These are phyloP conservation scores for Marasmius fiardii DNA, from an alignment of 1,284 basidiomycete genomes.

Conservation along the genomic window DNA sequence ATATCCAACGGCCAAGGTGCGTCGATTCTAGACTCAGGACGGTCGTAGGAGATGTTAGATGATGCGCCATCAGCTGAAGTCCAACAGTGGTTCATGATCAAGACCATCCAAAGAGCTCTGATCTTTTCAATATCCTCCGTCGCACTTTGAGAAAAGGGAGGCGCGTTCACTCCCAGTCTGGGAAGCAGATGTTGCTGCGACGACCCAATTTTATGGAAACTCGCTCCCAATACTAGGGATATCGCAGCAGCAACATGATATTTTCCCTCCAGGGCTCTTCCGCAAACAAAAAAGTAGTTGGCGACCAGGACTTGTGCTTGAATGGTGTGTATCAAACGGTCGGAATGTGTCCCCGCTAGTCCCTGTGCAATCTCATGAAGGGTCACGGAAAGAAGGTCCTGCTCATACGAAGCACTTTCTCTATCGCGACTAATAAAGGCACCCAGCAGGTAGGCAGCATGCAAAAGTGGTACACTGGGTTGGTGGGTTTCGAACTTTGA, in stretches of 20 bases:
- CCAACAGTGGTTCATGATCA: slow-evolving; percentile 12
- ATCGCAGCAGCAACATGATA: slow-evolving; percentile 12
- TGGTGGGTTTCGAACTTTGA: background rate
- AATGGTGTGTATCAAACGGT: background rate
- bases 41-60: slow-evolving; percentile 3
- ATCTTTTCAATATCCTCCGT: slow-evolving; percentile 11
- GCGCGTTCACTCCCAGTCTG: background rate
- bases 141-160: background rate
- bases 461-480: background rate
- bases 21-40: slow-evolving; percentile 9
- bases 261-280: slow-evolving; percentile 6
- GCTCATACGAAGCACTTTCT: background rate
- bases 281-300: slow-evolving; percentile 9
- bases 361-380: slow-evolving; percentile 5
- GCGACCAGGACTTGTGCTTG: slow-evolving; percentile 11
- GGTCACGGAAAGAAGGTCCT: background rate
- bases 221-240: slow-evolving; percentile 11
- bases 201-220: slow-evolving; percentile 10
- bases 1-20: slow-evolving; percentile 15
- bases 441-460: slow-evolving; percentile 5
- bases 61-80: slow-evolving; percentile 9
- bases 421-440: background rate
- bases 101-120: slow-evolving; percentile 15
- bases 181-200: background rate
- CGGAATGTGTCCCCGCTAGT: slow-evolving; percentile 6